These are phyloP conservation scores for Pseudogymnoascus sp. DNA, from an alignment of 2,329 filamentous ascomycete species.

Conservation along the genomic window DNA sequence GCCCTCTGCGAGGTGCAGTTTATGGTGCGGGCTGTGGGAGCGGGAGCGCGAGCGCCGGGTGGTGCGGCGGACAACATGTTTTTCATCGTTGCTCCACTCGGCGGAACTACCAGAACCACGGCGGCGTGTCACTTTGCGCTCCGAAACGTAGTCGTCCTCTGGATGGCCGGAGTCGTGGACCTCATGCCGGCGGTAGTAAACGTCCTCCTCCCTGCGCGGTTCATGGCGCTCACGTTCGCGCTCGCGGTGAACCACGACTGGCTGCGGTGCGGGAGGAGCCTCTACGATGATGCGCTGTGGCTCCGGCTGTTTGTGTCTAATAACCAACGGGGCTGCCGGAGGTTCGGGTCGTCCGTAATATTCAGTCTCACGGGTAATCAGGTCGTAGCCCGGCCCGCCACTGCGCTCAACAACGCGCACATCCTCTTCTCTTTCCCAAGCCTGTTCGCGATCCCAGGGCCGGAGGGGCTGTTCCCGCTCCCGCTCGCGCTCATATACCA, in stretches of 20 bases:
- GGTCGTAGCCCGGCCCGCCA: constrained; percentile 14
- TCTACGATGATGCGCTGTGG: constrained; percentile 54
- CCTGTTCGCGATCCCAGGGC: constrained; percentile 26
- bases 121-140: constrained; percentile 32
- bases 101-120: constrained; percentile 30
- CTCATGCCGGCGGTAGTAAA: constrained; percentile 32
- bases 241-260: constrained; percentile 35
- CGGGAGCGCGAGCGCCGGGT: constrained; percentile 33
- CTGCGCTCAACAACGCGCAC: constrained; percentile 28
- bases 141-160: constrained; percentile 24
- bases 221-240: constrained; percentile 24
- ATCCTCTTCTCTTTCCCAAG: constrained; percentile 26
- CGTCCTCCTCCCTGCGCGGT: constrained; percentile 26
- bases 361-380: constrained; percentile 42
- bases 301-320: constrained; percentile 48
- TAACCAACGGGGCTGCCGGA: constrained; percentile 45
- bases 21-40: constrained; percentile 45
- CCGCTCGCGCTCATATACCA: constrained; percentile 32
- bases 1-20: constrained; percentile 55
- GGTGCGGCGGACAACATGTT: constrained; percentile 42
- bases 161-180: constrained; percentile 21
- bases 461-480: constrained; percentile 25
- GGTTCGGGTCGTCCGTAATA: constrained; percentile 49
- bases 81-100: constrained; percentile 40
- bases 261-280: constrained; percentile 40